These are phyloP conservation scores for Epichloe baconii DNA, from an alignment of 2,329 filamentous ascomycete genomes.

Conservation along the genomic window DNA sequence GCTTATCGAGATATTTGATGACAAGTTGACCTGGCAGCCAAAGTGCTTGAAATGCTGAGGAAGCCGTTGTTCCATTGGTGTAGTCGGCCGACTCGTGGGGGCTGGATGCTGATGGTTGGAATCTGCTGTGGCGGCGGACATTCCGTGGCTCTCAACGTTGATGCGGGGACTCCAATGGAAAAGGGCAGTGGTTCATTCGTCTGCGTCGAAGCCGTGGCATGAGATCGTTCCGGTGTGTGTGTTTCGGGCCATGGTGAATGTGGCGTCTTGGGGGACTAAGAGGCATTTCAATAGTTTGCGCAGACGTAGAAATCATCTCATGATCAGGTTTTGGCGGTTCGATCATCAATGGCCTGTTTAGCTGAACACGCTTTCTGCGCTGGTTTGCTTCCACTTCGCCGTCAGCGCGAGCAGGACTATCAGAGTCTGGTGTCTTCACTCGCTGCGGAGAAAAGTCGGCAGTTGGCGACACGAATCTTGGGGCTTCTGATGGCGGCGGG, in stretches of 20 bases:
- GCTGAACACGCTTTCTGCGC: conserved; percentile 53
- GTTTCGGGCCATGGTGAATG: conserved; percentile 32
- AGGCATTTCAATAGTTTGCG: conserved; percentile 19
- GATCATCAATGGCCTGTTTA: conserved; percentile 35
- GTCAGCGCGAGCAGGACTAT: conserved; percentile 32
- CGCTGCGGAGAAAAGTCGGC: conserved; percentile 24
- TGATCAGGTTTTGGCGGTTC: conserved; percentile 27
- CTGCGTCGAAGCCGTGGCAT: conserved; percentile 44
- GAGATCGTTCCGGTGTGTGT: conserved; percentile 24
- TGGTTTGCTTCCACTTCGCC: conserved; percentile 61
- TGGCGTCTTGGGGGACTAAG: conserved; percentile 55
- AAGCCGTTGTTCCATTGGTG: conserved; percentile 59
- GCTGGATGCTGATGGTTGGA: conserved; percentile 83
- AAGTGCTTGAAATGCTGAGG: conserved; percentile 75
- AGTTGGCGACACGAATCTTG: conserved; percentile 26
- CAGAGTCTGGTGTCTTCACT: conserved; percentile 28
- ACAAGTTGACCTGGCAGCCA: conserved; percentile 58
- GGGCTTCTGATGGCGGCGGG: conserved; percentile 58
- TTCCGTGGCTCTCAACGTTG: conserved; percentile 14
- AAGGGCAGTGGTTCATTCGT: conserved; percentile 27
- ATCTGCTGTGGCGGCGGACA: conserved; percentile 40
- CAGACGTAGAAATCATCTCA: conserved; percentile 44
- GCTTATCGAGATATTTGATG: conserved; percentile 10
- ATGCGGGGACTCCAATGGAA: conserved; percentile 8
- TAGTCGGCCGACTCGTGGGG: conserved; percentile 75